Base-by-base conservation (phyloP, 352 stramenopile species). In the Phytophthora cactorum region DNA sequence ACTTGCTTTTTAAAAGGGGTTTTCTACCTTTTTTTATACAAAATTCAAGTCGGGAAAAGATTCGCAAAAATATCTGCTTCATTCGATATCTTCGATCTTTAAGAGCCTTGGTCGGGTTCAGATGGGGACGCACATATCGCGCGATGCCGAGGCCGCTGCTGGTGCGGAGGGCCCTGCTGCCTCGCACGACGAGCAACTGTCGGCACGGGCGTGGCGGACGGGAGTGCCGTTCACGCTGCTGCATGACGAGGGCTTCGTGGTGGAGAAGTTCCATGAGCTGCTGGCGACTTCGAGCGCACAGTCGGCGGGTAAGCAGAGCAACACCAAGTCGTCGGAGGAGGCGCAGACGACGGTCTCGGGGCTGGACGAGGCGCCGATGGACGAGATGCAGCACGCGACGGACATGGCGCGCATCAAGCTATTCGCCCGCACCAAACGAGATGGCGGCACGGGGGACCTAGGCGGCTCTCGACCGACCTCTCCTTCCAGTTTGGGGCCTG, bases 211-310 rank as follows among this genome's bases (percentile, higher is more conserved):
- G 11, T 88, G 79, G 79, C 77, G 74, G 27, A 78, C 86, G 22
- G 80, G 84, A 28, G 70, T 78, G 31, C 82, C 81, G 1, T 92
- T 92, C 71, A 90, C 82, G 58, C 74, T 90, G 71, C 73, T 92
- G 29, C 77, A 89, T 55, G 82, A 92, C 66, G 78, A 92, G 39
- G 63, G 72, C 46, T 92, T 91, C 52, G 84, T 91, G 29, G 54
- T 68, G 25, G 84, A 92, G 50, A 90, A 90, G 45, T 88, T 79
- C 34, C 76, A 90, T 53, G 84, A 92, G 44, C 58, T 82, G 1
- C 22, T 74, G 43, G 41, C 62, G 28, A 54, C 58, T 4, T 65
- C 50, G 11, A 46, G 17, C 34, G 28, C 15, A 27, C 45, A 57
- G 10, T 28, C 43, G 14, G 14, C 43, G 14, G 14, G 29, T 22